phyloP scores from a whole-genome alignment of 768 basidiomycete species.

The Vararia minispora region DNA sequence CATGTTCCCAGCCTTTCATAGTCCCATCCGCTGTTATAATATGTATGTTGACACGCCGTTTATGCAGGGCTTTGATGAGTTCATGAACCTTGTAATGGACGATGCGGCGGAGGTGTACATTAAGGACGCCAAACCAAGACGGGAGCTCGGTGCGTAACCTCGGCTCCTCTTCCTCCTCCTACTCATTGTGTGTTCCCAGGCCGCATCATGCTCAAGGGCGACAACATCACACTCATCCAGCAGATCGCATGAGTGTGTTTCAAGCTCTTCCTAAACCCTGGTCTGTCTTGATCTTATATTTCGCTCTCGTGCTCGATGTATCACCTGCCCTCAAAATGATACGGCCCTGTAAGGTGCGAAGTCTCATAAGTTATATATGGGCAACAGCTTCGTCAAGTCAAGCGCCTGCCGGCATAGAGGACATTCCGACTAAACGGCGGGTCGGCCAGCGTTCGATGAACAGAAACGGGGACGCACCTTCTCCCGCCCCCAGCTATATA shows the following conservation, averaged over 20 bases:
- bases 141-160: constrained; percentile 60
- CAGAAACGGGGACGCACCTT: constrained; percentile 39
- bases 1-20: constrained; percentile 9
- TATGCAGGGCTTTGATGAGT: constrained; percentile 94
- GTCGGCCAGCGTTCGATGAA: constrained; percentile 4
- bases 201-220: constrained; percentile 92
- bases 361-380: constrained; percentile 75
- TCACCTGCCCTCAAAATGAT: too few species aligned
- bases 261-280: not conserved
- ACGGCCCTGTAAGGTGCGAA: too few species aligned
- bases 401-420: constrained; percentile 77
- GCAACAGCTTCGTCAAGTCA: constrained; percentile 55
- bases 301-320: constrained; percentile 8
- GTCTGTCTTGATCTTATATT: constrained; percentile 14
- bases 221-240: constrained; percentile 97
- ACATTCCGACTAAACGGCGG: constrained; percentile 57
- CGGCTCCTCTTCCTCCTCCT: constrained; percentile 1
- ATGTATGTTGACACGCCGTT: constrained; percentile 8
- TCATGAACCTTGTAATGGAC: constrained; percentile 97
- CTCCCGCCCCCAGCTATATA: constrained; percentile 81
- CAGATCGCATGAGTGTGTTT: constrained; percentile 30
- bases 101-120: constrained; percentile 88
- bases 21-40: not conserved
- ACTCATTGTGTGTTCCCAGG: constrained; percentile 38
- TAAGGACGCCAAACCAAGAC: constrained; percentile 77